Conservation (phyloP, 768 basidiomycete species). For the Calocybe cyanea region DNA sequence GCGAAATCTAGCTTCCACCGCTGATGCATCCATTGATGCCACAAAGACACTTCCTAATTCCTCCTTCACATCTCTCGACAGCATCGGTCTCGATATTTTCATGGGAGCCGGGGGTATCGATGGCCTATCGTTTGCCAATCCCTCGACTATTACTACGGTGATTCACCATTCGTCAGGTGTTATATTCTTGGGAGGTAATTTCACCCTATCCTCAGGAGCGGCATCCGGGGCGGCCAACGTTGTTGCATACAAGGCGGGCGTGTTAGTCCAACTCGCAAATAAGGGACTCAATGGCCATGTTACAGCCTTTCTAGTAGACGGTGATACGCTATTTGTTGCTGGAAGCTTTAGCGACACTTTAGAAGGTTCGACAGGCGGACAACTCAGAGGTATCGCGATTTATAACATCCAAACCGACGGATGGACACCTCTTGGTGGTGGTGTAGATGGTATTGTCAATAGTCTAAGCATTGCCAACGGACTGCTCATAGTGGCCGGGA, state of each 20-base stretch:
- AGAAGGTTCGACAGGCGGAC: slow-evolving; percentile 46
- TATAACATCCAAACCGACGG: slow-evolving; percentile 63
- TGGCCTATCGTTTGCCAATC: slow-evolving; percentile 31
- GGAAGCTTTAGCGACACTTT: slow-evolving; percentile 78
- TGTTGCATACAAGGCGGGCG: slow-evolving; percentile 61
- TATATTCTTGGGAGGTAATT: slow-evolving; percentile 76
- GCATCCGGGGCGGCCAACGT: slow-evolving; percentile 67
- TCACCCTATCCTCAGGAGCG: slow-evolving; percentile 54
- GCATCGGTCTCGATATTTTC: slow-evolving; percentile 57
- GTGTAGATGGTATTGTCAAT: slow-evolving; percentile 74
- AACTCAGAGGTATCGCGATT: slow-evolving; percentile 57
- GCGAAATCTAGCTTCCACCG: slow-evolving; percentile 25
- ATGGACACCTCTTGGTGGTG: slow-evolving; percentile 70
- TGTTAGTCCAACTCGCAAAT: slow-evolving; percentile 46
- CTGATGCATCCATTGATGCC: slow-evolving; percentile 44
- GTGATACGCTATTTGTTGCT: slow-evolving; percentile 75
- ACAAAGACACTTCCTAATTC: slow-evolving; percentile 61
- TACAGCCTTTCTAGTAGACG: slow-evolving; percentile 56
- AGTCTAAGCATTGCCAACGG: slow-evolving; percentile 47
- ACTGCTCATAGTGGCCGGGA: slow-evolving; percentile 67
- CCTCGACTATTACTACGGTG: slow-evolving; percentile 46
- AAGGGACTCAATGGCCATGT: slow-evolving; percentile 83
- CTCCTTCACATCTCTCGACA: slow-evolving; percentile 66
- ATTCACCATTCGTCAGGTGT: slow-evolving; percentile 62
- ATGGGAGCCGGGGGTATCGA: slow-evolving; percentile 50